Evolutionary conservation across 1,139 yeast species (phyloP).

Genomic region (Eremothecium coryli): DNA sequence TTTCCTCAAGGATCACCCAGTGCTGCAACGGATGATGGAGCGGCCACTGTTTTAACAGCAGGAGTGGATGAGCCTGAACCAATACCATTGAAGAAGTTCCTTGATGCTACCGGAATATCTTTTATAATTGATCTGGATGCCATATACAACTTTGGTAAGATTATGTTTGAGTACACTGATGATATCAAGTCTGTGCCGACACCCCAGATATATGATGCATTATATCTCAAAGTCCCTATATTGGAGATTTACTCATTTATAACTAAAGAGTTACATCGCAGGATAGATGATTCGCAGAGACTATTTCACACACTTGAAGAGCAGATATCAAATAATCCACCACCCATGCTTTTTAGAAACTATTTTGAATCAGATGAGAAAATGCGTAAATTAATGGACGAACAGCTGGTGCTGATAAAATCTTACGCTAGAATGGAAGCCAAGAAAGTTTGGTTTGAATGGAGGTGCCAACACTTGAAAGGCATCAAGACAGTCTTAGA

Average conservation of each 20-base stretch:
- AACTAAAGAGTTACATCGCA: conserved; percentile 43
- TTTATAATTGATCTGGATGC: conserved; percentile 46
- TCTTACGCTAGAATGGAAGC: conserved; percentile 24
- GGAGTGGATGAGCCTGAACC: conserved; percentile 8
- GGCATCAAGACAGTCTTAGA: conserved; percentile 28
- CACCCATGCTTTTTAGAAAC: conserved; percentile 20
- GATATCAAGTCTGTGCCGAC: conserved; percentile 11
- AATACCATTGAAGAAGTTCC: conserved; percentile 27
- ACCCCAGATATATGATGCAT: conserved; percentile 15
- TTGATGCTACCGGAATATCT: conserved; percentile 41
- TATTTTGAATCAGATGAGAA: conserved; percentile 16
- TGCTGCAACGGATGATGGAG: not conserved
- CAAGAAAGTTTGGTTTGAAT: conserved; percentile 27
- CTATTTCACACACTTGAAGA: conserved; percentile 41
- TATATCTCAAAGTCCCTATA: conserved; percentile 32
- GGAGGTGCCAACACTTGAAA: conserved; percentile 28
- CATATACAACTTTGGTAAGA: conserved; percentile 25
- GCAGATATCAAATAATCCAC: conserved; percentile 29
- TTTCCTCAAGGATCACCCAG: not conserved
- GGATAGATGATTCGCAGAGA: conserved; percentile 41
- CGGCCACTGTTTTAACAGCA: not conserved
- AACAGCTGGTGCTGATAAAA: conserved; percentile 20
- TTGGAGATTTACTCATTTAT: conserved; percentile 45
- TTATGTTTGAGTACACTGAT: conserved; percentile 6
- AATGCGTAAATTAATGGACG: conserved; percentile 13